Conservation (phyloP, 2,329 filamentous ascomycete species). For the Fusarium pseudonygamai region DNA sequence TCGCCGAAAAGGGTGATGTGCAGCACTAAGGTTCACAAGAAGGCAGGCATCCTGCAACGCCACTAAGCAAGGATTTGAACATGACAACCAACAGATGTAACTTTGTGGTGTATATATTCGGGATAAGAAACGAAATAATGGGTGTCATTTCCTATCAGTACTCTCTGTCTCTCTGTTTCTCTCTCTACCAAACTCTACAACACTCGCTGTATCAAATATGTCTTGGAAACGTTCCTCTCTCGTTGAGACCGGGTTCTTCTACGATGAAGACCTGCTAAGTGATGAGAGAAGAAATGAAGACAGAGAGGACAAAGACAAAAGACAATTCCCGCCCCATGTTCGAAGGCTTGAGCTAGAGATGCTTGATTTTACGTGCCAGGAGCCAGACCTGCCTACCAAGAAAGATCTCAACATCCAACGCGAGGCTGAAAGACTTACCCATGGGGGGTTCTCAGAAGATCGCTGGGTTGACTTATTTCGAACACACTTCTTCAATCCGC, state of each 20-base stretch:
- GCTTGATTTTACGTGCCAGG: not conserved
- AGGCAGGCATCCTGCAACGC: not conserved
- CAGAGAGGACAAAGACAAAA: too few species aligned
- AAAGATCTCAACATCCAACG: not conserved
- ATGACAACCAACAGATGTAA: not conserved
- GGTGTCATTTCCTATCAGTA: accelerated
- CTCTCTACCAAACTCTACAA: too few species aligned
- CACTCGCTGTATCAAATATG: accelerated
- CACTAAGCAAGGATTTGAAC: not conserved
- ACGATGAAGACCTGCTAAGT: not conserved
- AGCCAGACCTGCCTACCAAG: accelerated
- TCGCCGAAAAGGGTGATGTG: accelerated
- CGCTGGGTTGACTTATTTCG: not conserved
- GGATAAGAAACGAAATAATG: too few species aligned
- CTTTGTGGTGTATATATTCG: not conserved
- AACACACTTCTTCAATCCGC: not conserved
- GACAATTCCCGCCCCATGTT: not conserved
- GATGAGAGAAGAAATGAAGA: not conserved
- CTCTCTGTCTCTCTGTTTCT: not conserved
- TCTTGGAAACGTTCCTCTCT: not conserved
- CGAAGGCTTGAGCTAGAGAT: not conserved
- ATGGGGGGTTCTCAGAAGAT: not conserved
- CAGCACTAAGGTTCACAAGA: not conserved
- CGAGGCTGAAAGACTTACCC: not conserved
- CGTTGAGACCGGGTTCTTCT: not conserved